Percentiles rank a stretch among this genome's conserved stretches.
phyloP scores from a whole-genome alignment of 208 protist genomes.

The Leishmania amazonensis region DNA sequence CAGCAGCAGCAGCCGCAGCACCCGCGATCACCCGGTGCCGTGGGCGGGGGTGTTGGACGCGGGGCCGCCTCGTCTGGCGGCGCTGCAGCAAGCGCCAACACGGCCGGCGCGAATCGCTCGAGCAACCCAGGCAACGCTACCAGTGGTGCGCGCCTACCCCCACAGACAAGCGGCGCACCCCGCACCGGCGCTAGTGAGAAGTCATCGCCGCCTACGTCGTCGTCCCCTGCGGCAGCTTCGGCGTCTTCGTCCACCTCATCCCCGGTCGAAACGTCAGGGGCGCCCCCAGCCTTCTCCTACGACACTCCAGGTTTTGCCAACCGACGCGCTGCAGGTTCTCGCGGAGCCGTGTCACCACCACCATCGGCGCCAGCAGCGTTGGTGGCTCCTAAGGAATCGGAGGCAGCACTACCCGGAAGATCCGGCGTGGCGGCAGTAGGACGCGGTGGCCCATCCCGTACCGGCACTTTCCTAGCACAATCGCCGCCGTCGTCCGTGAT shows the following conservation, averaged over 20 bases:
- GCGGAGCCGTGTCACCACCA: neutral
- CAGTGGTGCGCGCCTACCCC: too few relatives aligned
- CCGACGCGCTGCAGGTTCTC: neutral
- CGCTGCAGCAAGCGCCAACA: neutral
- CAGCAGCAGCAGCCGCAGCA: slow-evolving; percentile 12
- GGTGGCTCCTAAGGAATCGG: neutral
- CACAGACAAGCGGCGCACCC: neutral
- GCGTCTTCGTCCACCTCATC: neutral
- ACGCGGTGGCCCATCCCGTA: neutral
- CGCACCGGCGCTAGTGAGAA: neutral
- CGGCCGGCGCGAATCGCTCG: neutral
- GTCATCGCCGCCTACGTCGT: neutral
- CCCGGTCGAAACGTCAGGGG: neutral
- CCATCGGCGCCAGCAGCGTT: neutral
- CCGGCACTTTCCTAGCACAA: neutral
- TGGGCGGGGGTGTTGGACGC: neutral
- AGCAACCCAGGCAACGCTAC: neutral
- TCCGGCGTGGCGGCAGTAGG: neutral
- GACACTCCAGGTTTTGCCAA: slow-evolving; percentile 1
- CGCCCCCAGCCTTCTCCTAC: neutral
- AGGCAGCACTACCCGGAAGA: neutral
- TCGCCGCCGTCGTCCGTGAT: neutral
- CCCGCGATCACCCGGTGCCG: neutral
- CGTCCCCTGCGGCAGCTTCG: neutral
- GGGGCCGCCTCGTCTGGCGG: neutral